A percentile compares a stretch with the other conserved stretches of the same genome.
Conservation (phyloP, 2,329 filamentous ascomycete species). For the Chaetothyriales sp. region DNA sequence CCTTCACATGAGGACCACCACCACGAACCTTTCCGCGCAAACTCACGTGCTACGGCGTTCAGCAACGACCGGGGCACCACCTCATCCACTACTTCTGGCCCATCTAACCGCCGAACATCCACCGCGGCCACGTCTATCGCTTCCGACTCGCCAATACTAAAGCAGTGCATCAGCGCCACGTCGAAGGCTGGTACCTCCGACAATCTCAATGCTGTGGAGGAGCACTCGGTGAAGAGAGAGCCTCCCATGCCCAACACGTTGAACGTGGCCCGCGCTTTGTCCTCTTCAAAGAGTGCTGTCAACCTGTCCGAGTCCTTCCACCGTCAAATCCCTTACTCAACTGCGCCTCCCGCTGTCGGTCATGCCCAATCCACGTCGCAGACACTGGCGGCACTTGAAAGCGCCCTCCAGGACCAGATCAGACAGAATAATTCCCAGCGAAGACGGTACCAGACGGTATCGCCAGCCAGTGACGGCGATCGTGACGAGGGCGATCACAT, state of each 20-base stretch:
- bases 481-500: slow-evolving; percentile 37
- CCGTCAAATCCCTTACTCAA: slow-evolving; percentile 21
- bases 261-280: slow-evolving; percentile 12
- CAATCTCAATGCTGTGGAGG: neutral
- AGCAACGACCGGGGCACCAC: slow-evolving; percentile 63
- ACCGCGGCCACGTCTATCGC: slow-evolving; percentile 78
- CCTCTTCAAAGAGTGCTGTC: slow-evolving; percentile 43
- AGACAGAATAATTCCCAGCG: slow-evolving; percentile 4
- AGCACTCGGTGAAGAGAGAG: neutral
- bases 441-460: slow-evolving; percentile 13
- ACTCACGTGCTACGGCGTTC: slow-evolving; percentile 44
- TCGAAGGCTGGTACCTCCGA: slow-evolving; percentile 5
- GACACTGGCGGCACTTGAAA: slow-evolving; percentile 12
- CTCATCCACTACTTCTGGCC: slow-evolving; percentile 68
- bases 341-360: slow-evolving; percentile 23
- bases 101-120: slow-evolving; percentile 56
- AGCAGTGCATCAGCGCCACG: slow-evolving; percentile 15
- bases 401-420: slow-evolving; percentile 5
- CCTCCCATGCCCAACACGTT: slow-evolving; percentile 14
- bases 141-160: slow-evolving; percentile 32
- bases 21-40: slow-evolving; percentile 8
- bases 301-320: slow-evolving; percentile 43
- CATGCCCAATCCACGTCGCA: slow-evolving; percentile 27
- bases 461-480: slow-evolving; percentile 40
- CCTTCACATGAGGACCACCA: slow-evolving; percentile 10